Evolutionary conservation across 2,329 filamentous ascomycete species (phyloP), one percentile per base, ranked within the genome.

Genomic region (Piedraia hortae): DNA sequence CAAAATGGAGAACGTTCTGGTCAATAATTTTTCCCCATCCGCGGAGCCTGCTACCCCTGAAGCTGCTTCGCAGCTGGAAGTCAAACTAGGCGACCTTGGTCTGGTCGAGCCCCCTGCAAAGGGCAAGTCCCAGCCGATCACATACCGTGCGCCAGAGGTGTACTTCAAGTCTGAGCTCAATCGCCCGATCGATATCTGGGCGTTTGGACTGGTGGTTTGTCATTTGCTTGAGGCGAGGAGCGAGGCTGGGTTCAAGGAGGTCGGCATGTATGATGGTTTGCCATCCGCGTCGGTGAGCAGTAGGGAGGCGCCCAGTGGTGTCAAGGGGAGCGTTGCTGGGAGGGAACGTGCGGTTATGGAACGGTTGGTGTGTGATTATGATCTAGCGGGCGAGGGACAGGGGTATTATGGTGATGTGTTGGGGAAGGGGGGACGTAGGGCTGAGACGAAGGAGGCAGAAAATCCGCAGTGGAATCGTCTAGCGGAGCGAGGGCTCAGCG

Each of bases 1-100:
- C 10, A 39, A 39, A 27, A 35, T 36, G 29, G 29, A 36, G 10
- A 39, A 39, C 21, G 29, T 39, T 21, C 32, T 39, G 29, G 14
- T 39, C 14, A 30, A 31, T 19, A 34, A 34, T 20, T 38, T 39
- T 25, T n/a, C n/a, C n/a, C n/a, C n/a, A n/a, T n/a, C n/a, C n/a
- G n/a, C n/a, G n/a, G 23, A 32, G 21, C 15, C 24, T 7, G 18
- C 26, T 18, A 18, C 21, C 5, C 14, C 28, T 14, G 24, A 20
- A 9, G 28, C 32, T 18, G 26, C 29, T 6, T 28, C 22, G 16
- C 19, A 28, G n/a, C 26, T 39, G 6, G 18, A 23, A 3, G 30
- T 32, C 12, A 39, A 33, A n/a, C 27, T 39, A 5, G 35, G 34
- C 7, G 36, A 39, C 26, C 26, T 39, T 1, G 36, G 36, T 9